Base-by-base conservation (phyloP, 495 filamentous ascomycete species). In the Delitschia confertaspora region DNA sequence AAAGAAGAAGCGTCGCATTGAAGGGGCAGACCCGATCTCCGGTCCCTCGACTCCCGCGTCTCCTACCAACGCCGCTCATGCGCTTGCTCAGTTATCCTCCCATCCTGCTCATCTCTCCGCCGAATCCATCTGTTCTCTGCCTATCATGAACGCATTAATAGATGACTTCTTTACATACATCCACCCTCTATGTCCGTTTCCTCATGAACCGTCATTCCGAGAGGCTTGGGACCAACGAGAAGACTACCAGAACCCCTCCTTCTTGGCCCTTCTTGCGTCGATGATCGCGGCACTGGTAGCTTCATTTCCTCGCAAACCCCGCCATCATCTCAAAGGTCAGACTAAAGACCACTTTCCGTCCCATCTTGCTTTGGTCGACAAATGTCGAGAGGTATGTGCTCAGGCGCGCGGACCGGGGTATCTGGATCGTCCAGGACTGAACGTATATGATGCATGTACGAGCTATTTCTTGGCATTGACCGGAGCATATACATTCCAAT, bases 81-180 rank as follows among this genome's bases (percentile, higher is more conserved):
- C 68, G 10, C 59, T 70, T 11, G 61, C 66, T 10, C 60, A 64
- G 6, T 56, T 63, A 0, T 56, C 60, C 2, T 64, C 60, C n/a
- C 44, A 49, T 14, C 62, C 70, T 19, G 49, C 59, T 5, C 53
- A 56, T n/a, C 47, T 69, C 2, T 75, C 75, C 5, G 79, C 79
- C 29, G 87, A 94, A 60, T 67, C 76, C 0, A 93, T 94, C 33
- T 86, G 83, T 45, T 75, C 83, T 0, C 59, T 78, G 52, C 62
- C 73, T 22, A 74, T 81, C 0, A 63, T 93, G 31, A 67, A 77
- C 32, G 65, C 77, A 2, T 69, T 93, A 4, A 68, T 94, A 9
- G 83, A 89, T 58, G 87, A 94, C 64, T 93, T 84, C 64, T 93
- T 93, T 57, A 87, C 78, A 6, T 89, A 87, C 58, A 86, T 93